Base-by-base conservation (phyloP, 148 eudicot species). In the Rhododendron molle region DNA sequence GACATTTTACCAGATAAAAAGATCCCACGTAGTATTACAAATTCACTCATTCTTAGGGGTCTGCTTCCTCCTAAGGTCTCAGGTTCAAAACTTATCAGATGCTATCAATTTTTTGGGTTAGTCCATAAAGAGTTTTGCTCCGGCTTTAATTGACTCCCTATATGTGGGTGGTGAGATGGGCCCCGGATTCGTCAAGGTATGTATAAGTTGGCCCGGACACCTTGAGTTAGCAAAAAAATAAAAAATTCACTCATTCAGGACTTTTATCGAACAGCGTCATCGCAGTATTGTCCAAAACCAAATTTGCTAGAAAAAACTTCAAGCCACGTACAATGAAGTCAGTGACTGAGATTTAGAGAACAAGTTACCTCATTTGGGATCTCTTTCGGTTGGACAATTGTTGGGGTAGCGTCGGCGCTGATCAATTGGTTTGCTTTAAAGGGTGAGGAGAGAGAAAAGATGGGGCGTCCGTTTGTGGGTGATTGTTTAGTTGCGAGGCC, bases 201-300 rank as follows among this genome's bases (percentile, higher is more conserved):
- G 60, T 7, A 20, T 16, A 15, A 54, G 23, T 20, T 54, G 2
- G 20, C 20, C 21, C 60, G 0, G 23, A 54, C 60, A 54, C 60
- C 18, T 16, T 14, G 18, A 14, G 15, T 52, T 14, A 52, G 18
- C 20, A 52, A 52, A 15, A 15, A 54, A 52, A 52, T 3, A 15
- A 54, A 54, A 1, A 52, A n/a, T 15, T n/a, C 18, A 26, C 72
- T 72, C 89, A 78, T 80, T 88, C 23, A 74, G 89, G 87, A 87
- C 84, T 86, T 89, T 21, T 58, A 88, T 78, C 93, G 82, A 92
- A 87, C 92, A 20, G 84, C 90, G n/a, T 32, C n/a, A 72, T 2
- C 52, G 13, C 84, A n/a, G 10, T 12, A 65, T n/a, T 20, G 14
- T 40, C 40, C 20, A 44, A 60, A 23, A 23, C 47, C 36, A n/a